These are phyloP conservation scores for Chlorella sp. DNA, from an alignment of 139 green algal genomes.

Conservation along the genomic window DNA sequence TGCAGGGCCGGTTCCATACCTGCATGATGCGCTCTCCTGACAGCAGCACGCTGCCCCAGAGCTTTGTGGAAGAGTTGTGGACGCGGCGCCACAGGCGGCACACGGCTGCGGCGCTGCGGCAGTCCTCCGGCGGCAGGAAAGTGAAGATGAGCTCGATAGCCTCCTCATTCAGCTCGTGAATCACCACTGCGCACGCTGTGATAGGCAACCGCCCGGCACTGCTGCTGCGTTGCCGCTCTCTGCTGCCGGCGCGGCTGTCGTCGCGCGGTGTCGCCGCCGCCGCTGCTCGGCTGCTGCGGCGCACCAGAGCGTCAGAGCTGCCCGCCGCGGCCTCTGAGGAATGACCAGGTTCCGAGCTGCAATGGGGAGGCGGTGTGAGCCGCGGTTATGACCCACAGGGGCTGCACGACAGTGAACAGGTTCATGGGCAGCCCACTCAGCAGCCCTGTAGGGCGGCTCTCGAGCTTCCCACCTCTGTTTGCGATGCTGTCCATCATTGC, in stretches of 20 bases:
- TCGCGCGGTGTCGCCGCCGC: background rate
- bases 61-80: slow-evolving; percentile 19
- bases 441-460: too few species aligned
- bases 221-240: too few species aligned
- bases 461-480: too few species aligned
- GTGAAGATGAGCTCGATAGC: slow-evolving; percentile 34
- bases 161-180: slow-evolving; percentile 18
- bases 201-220: too few species aligned
- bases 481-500: too few species aligned
- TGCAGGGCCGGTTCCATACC: background rate
- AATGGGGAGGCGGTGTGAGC: too few species aligned
- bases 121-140: slow-evolving; percentile 12
- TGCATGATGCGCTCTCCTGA: slow-evolving; percentile 21
- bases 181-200: background rate
- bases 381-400: too few species aligned
- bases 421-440: too few species aligned
- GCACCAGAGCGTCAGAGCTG: background rate
- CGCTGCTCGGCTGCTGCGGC: background rate
- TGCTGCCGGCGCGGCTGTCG: too few species aligned
- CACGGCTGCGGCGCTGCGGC: slow-evolving; percentile 4
- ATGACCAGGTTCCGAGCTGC: too few species aligned
- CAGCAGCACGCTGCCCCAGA: slow-evolving; percentile 25
- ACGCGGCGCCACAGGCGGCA: slow-evolving; percentile 32
- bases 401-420: too few species aligned
- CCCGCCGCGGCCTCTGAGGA: too few species aligned